Evolutionary conservation across 208 protist species (phyloP), one percentile per base, ranked within the genome.

Genomic region (Trypanosoma scelopori): DNA sequence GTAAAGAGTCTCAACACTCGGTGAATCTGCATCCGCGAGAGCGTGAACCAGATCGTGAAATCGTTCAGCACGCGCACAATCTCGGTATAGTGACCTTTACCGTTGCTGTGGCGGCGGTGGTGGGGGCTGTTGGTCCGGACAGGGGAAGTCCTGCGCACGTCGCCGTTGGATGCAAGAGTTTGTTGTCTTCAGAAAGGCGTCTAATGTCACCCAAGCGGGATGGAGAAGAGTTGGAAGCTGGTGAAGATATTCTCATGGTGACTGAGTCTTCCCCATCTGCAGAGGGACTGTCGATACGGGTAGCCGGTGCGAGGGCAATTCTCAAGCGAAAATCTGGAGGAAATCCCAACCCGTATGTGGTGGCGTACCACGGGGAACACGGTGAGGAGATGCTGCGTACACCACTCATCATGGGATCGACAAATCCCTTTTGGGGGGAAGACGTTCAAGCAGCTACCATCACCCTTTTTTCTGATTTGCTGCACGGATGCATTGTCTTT

Each of bases 361-460:
- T 74, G 7, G 58, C 28, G 32, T 66, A 55, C 27, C 53, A 71
- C 41, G 18, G 27, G 43, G 20, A 5, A 23, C 30, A 20, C 20
- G 60, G 48, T 30, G 30, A 53, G n/a, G 53, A 76, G 42, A 20
- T 76, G 28, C 18, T 70, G 18, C 53, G 35, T 23, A 76, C 70
- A 3, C 41, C 55, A 20, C 41, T 49, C 16, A 63, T 51, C 41
- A 9, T 52, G 7, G 61, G 30, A 48, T 30, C 55, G 3, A 49
- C 11, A 20, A 51, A 65, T 25, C 63, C 63, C 20, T 56, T 28
- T 11, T 76, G 70, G 70, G 61, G 64, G 5, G 13, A 52, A 60
- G 9, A 4, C 13, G 2, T 11, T 23, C 20, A 52, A 25, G 32
- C 22, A 15, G 51, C 5, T 51, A 12, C 32, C 5, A 9, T 39